Evolutionary conservation across 805 yeast genomes (phyloP), one percentile per base, ranked within the genome.

Genomic region (Candida hispaniensis): DNA sequence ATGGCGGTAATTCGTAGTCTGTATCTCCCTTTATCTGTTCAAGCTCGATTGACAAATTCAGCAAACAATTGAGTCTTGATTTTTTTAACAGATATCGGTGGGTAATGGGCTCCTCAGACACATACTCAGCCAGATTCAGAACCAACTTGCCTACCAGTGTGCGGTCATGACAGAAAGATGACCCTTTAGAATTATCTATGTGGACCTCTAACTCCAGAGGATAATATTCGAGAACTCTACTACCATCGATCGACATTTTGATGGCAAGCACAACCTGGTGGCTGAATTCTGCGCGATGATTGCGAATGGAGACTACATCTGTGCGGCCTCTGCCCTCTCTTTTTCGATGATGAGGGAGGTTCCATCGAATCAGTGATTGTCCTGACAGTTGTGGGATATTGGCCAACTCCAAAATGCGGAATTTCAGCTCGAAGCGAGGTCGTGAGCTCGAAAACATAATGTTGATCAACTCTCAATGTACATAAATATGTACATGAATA

Each of bases 361-460:
- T 63, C 68, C 86, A 68, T 40, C 75, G 73, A 12, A 83, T 69
- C 43, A 55, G 73, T 46, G 88, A 73, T 21, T 61, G 51, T 0
- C 93, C 93, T 3, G 73, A 61, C 1, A 77, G 64, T 45, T 80
- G 85, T 2, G 97, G 97, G 17, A 88, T 69, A 48, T 86, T 86
- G n/a, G 76, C 67, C 29, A 88, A 60, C 44, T 81, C 93, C 38
- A 70, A 67, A 30, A 85, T 66, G 11, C 66, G 55, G 17, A 82
- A 56, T 13, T 63, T 54, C 24, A 82, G 62, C 32, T 69, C 59
- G 54, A 81, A 86, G 16, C 38, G 38, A 9, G 38, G 38, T 3
- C 38, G 22, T 8, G n/a, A n/a, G n/a, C n/a, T n/a, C n/a, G n/a
- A n/a, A n/a, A n/a, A n/a, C n/a, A n/a, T n/a, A n/a, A n/a, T n/a